phyloP scores from a whole-genome alignment of 2,329 filamentous ascomycete species.

The Fusarium torulosum region DNA sequence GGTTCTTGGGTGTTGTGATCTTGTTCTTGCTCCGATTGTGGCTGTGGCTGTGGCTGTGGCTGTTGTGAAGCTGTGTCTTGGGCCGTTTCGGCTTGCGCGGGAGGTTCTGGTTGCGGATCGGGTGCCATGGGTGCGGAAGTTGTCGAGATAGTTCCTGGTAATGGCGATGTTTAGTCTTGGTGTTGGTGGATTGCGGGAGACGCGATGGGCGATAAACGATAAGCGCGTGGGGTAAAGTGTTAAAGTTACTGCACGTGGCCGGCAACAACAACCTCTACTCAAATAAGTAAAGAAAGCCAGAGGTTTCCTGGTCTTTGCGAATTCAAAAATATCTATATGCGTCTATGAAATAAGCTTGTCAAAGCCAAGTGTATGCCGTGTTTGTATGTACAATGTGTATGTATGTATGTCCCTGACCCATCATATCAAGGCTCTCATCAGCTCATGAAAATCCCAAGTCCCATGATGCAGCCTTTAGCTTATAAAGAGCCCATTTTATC shows the following conservation, averaged over 20 bases:
- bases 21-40: conserved; percentile 7
- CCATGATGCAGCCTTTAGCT: conserved; percentile 16
- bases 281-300: not conserved
- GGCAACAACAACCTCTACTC: not conserved
- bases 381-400: conserved; percentile 23
- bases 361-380: conserved; percentile 21
- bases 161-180: not conserved
- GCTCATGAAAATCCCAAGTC: conserved; percentile 11
- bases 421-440: conserved; percentile 26
- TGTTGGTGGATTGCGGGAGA: conserved; percentile 28
- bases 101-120: conserved; percentile 21
- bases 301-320: not conserved
- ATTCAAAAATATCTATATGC: conserved; percentile 19
- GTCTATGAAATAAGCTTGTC: conserved; percentile 39
- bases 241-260: conserved; percentile 38
- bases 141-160: not conserved
- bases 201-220: conserved; percentile 38
- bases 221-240: conserved; percentile 38
- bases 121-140: conserved; percentile 36
- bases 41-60: conserved; percentile 24
- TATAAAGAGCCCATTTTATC: conserved; percentile 9
- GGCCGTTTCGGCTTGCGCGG: conserved; percentile 1
- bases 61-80: conserved; percentile 14
- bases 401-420: conserved; percentile 8
- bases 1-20: conserved; percentile 16